A percentile compares a stretch with the other conserved stretches of the same genome.
phyloP scores from a whole-genome alignment of 345 rosid species.

The Populus euphratica region DNA sequence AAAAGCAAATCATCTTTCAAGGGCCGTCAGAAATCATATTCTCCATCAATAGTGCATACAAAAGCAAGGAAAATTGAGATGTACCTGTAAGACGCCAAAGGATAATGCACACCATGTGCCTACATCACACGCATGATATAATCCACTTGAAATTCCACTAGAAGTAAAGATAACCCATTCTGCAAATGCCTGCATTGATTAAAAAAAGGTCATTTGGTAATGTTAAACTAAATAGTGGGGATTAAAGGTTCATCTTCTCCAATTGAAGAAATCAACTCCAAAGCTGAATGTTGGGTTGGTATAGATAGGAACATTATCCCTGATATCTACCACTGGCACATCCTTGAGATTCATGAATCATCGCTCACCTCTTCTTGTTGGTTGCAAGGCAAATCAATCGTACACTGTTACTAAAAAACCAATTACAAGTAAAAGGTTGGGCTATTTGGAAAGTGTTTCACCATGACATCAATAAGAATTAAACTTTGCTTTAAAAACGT shows the following conservation, averaged over 20 bases:
- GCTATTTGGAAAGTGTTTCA: neutral
- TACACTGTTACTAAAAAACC: neutral
- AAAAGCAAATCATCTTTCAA: neutral
- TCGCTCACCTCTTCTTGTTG: neutral
- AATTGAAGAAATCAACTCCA: constrained; percentile 4
- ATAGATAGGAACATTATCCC: neutral
- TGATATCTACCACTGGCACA: neutral
- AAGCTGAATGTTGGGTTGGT: neutral
- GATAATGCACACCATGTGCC: constrained; percentile 87
- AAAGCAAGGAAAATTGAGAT: neutral
- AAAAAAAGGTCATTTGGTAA: constrained; percentile 6
- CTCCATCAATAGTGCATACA: neutral
- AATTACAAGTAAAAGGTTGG: neutral
- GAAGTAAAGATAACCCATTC: constrained; percentile 93
- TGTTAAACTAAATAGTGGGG: neutral
- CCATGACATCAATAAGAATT: neutral
- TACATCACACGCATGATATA: constrained; percentile 96
- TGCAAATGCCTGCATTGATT: constrained; percentile 66
- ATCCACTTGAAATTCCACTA: constrained; percentile 88
- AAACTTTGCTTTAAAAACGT: neutral
- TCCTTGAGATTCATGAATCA: neutral
- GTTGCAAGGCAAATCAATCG: neutral
- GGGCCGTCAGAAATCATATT: neutral
- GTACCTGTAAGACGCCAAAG: constrained; percentile 77
- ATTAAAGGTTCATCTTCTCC: neutral